phyloP scores from a whole-genome alignment of 1,284 basidiomycete species.

The Fomitiporia mediterranea region DNA sequence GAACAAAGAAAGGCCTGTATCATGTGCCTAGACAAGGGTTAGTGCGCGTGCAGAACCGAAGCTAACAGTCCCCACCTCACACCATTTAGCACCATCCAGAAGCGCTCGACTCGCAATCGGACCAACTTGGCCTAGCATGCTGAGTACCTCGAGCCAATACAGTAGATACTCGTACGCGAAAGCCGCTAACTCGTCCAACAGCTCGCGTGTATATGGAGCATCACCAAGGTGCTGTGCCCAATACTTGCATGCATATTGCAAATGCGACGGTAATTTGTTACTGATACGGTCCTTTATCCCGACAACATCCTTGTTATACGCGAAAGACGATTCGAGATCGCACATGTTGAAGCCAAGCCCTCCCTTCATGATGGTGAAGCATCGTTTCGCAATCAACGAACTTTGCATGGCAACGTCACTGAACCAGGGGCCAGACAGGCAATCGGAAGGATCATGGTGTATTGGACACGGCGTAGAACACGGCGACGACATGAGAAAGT shows the following conservation, averaged over 20 bases:
- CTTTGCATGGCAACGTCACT: background rate
- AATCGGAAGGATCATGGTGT: too few relatives aligned
- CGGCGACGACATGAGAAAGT: background rate
- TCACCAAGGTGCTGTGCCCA: background rate
- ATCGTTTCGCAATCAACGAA: background rate
- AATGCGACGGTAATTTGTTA: background rate
- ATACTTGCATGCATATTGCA: background rate
- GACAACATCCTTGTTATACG: background rate
- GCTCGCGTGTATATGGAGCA: background rate
- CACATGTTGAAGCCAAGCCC: background rate
- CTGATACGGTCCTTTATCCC: background rate
- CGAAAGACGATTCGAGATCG: background rate
- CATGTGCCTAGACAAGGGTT: background rate
- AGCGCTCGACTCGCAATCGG: background rate
- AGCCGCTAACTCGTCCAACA: background rate
- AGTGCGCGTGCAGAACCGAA: background rate
- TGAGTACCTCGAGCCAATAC: constrained; percentile 6
- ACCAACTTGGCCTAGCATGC: background rate
- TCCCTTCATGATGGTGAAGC: background rate
- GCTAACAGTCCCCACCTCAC: background rate
- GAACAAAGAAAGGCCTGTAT: background rate
- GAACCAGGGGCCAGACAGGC: too few relatives aligned
- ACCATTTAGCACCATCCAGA: background rate
- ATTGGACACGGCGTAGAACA: too few relatives aligned
- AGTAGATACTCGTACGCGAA: background rate